Conservation (phyloP, 2,329 filamentous ascomycete genomes). For the Colletotrichum lentis region DNA sequence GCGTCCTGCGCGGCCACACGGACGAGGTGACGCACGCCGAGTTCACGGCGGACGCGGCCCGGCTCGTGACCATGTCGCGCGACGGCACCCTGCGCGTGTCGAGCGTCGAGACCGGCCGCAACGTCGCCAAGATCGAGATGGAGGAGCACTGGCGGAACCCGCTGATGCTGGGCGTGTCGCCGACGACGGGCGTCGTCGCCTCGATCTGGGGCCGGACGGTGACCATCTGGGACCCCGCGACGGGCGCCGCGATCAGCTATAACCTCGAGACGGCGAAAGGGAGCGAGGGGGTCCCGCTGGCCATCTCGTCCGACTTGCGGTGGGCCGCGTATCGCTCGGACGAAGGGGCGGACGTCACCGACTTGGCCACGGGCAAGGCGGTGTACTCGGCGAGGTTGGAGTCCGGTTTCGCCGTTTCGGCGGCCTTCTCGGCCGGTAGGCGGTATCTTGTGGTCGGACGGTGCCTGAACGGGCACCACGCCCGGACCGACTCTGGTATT, state of each 20-base stretch:
- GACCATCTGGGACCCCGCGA: constrained; percentile 31
- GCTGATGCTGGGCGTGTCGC: constrained; percentile 23
- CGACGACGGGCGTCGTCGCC: constrained; percentile 2
- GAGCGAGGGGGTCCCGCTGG: constrained; percentile 33
- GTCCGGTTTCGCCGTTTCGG: constrained; percentile 31
- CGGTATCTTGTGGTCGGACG: constrained; percentile 20
- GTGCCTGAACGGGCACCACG: constrained; percentile 27
- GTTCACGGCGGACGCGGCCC: constrained; percentile 27
- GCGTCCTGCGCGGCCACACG: constrained; percentile 33
- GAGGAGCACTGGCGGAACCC: constrained; percentile 33
- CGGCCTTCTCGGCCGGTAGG: constrained; percentile 21
- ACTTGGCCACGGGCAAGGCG: constrained; percentile 29
- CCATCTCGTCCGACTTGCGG: constrained; percentile 29
- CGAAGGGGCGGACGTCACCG: constrained; percentile 33
- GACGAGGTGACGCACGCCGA: constrained; percentile 35
- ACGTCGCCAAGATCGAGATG: constrained; percentile 34
- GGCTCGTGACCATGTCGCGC: constrained; percentile 26
- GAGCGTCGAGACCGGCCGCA: constrained; percentile 16
- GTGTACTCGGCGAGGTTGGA: constrained; percentile 29
- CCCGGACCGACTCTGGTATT: constrained; percentile 20
- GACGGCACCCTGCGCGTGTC: constrained; percentile 35
- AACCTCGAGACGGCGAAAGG: constrained; percentile 26
- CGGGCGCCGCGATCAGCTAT: constrained; percentile 30
- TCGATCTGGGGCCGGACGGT: constrained; percentile 34
- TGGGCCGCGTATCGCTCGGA: constrained; percentile 34